Evolutionary conservation across 306 rosid genomes (phyloP).

Genomic region (Vigna radiata): DNA sequence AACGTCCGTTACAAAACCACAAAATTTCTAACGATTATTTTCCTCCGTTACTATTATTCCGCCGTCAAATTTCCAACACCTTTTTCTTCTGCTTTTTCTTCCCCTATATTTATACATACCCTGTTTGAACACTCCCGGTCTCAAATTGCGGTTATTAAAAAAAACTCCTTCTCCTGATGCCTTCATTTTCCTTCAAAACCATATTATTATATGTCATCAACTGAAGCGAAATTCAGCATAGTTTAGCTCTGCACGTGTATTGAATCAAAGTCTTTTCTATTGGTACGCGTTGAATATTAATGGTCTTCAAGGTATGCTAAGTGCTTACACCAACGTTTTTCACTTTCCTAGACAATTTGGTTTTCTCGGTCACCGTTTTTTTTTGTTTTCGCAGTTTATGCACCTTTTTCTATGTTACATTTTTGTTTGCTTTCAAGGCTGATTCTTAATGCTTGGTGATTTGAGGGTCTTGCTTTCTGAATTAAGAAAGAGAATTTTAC

Average conservation of each 20-base stretch:
- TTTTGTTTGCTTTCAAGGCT: neutral
- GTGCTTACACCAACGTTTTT: neutral
- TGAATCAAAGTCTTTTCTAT: constrained; percentile 33
- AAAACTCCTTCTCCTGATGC: neutral
- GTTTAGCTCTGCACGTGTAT: neutral
- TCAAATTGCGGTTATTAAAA: constrained; percentile 31
- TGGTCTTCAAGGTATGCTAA: constrained; percentile 28
- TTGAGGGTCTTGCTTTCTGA: constrained; percentile 1
- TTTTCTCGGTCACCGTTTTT: neutral
- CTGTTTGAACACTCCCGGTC: constrained; percentile 1
- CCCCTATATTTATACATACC: neutral
- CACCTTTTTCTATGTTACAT: neutral
- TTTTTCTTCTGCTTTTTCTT: neutral
- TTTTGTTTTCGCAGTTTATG: neutral
- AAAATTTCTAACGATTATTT: neutral
- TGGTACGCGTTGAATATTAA: constrained; percentile 30
- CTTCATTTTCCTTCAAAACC: neutral
- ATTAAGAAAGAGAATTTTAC: neutral
- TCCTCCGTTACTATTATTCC: constrained; percentile 4
- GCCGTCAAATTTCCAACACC: constrained; percentile 19
- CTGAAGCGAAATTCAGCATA: constrained; percentile 1
- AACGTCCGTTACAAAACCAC: neutral
- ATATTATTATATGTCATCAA: neutral
- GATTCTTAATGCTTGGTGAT: constrained; percentile 4
- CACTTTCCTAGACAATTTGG: neutral